Evolutionary conservation across 495 filamentous ascomycete genomes (phyloP), one percentile per base, ranked within the genome.

Genomic region (Aspergillus taichungensis): DNA sequence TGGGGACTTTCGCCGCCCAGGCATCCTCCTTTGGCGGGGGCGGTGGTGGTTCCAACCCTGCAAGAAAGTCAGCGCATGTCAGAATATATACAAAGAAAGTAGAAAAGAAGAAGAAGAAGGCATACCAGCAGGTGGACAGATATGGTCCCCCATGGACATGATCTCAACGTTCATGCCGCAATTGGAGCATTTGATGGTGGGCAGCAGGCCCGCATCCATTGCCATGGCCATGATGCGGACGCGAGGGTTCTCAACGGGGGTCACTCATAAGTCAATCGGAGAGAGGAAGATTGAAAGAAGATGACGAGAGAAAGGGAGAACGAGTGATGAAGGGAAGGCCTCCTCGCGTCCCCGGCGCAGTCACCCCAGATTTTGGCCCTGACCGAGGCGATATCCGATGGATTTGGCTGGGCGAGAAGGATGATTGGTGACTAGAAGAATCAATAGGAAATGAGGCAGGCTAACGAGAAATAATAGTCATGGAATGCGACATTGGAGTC

Each of bases 111-210:
- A 35, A 6, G 28, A 33, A 40, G 24, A 9, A 30, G 27, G 29
- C 29, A 27, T 55, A 59, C 52, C 51, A 35, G 49, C 53, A 33
- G 34, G 38, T 28, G 44, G 6, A 63, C 87, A 94, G 45, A 84
- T 62, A 75, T 98, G 92, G 53, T 98, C 90, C 34, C 88, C 92
- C 87, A 98, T 87, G 55, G 79, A 66, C 7, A 85, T 82, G 52
- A 98, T 96, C 57, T 91, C 86, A 48, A 97, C 88, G 60, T 92
- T 79, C 30, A 69, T 66, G 37, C 80, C 81, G 60, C 92, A 98
- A 61, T 75, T 84, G 40, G 94, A 97, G 71, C 92, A 98, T 79
- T 95, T 97, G 64, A 98, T 88, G 13, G 81, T 81, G 56, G 91
- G 89, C 72, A 98, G 73, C 40, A 90, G 80, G 68, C 77, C 80